These are phyloP conservation scores for Colletotrichum caudatum DNA, from an alignment of 2,329 filamentous ascomycete species.

Conservation along the genomic window DNA sequence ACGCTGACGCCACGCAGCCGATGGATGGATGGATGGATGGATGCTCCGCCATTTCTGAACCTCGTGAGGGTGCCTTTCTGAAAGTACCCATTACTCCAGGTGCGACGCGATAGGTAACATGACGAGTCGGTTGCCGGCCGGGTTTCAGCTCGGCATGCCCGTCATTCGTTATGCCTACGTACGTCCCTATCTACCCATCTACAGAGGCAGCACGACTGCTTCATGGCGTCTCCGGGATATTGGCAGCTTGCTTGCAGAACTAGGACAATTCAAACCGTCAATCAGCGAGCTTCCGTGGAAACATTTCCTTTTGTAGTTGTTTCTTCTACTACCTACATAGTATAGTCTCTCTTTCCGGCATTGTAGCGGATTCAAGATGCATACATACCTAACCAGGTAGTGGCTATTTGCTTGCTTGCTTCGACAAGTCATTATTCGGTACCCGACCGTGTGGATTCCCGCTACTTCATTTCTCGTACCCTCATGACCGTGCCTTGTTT, in stretches of 20 bases:
- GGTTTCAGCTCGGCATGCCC: background rate
- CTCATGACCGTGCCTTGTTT: background rate
- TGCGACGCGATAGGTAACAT: background rate
- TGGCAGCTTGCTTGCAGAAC: background rate
- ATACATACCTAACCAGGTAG: background rate
- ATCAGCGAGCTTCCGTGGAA: background rate
- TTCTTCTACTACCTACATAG: background rate
- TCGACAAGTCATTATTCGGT: slow-evolving; percentile 3
- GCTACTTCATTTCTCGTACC: background rate
- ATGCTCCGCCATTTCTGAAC: background rate
- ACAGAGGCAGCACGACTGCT: background rate
- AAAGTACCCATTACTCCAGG: background rate
- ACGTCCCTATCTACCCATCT: too few species aligned
- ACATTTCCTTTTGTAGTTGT: background rate
- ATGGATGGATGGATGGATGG: background rate
- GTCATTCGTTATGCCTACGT: background rate
- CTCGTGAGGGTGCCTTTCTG: too few species aligned
- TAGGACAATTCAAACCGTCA: background rate
- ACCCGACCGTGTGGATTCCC: background rate
- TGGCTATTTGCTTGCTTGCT: background rate
- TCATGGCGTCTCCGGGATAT: background rate
- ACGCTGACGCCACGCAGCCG: background rate
- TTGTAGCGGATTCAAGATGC: background rate
- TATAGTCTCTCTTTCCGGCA: background rate
- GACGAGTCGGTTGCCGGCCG: background rate